These are phyloP conservation scores for Agaricus subrufescens DNA, from an alignment of 768 basidiomycete species.

Conservation along the genomic window DNA sequence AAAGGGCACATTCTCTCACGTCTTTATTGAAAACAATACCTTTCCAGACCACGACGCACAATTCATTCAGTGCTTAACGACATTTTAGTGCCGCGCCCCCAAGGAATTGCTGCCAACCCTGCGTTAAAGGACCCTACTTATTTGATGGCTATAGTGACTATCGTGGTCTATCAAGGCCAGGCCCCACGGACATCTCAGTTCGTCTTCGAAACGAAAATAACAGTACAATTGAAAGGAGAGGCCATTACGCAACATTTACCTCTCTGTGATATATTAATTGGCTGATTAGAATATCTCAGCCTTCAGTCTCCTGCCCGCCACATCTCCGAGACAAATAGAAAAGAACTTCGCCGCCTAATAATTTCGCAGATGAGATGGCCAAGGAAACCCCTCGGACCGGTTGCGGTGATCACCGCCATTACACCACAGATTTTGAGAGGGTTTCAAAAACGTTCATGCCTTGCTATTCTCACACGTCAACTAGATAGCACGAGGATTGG, in stretches of 20 bases:
- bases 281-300: background rate
- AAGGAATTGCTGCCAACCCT: too few relatives aligned
- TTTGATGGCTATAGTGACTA: background rate
- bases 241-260: too few relatives aligned
- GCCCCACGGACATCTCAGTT: background rate
- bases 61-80: too few relatives aligned
- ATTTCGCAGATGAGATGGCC: background rate
- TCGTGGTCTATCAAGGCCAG: background rate
- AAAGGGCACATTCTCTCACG: too few relatives aligned
- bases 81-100: too few relatives aligned
- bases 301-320: background rate
- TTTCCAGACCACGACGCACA: too few relatives aligned
- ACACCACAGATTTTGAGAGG: background rate
- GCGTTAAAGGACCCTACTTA: background rate
- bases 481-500: too few relatives aligned
- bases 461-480: background rate
- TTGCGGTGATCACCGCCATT: background rate
- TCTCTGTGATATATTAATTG: background rate
- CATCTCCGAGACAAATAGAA: background rate
- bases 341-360: background rate
- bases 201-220: background rate
- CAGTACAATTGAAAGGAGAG: background rate
- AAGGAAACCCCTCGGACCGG: background rate
- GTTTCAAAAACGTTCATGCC: background rate
- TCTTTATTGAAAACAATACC: too few relatives aligned